phyloP scores from a whole-genome alignment of 106 monocot species.

The Dioscorea zingiberensis region DNA sequence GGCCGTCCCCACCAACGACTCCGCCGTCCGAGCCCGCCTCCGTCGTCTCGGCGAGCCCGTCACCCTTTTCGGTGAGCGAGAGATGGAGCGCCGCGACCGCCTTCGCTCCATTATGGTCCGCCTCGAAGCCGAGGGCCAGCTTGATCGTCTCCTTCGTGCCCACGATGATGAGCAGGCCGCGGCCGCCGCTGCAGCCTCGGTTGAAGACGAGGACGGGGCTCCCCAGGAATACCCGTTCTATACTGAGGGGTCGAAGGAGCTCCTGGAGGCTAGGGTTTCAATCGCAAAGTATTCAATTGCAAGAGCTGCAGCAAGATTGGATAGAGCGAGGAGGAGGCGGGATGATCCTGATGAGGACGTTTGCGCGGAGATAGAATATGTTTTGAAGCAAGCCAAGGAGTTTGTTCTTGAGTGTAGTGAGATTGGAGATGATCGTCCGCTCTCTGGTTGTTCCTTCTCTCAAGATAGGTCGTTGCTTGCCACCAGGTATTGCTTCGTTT shows the following conservation, averaged over 20 bases:
- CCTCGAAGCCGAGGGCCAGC: conserved; percentile 75
- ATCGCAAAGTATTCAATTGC: conserved; percentile 61
- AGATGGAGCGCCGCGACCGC: conserved; percentile 97
- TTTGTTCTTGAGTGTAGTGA: conserved; percentile 78
- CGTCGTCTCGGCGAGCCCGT: conserved; percentile 90
- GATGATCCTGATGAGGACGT: conserved; percentile 94
- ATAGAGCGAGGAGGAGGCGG: conserved; percentile 71
- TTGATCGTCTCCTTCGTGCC: conserved; percentile 53
- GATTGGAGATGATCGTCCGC: conserved; percentile 88
- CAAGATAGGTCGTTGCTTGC: conserved; percentile 62
- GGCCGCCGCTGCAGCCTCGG: conserved; percentile 11
- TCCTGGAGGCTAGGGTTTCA: conserved; percentile 47
- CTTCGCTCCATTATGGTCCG: conserved; percentile 71
- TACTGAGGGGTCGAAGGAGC: conserved; percentile 72
- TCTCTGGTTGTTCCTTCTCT: conserved; percentile 86
- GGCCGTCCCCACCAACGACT: conserved; percentile 96
- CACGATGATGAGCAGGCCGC: conserved; percentile 57
- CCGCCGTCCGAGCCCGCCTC: conserved; percentile 77
- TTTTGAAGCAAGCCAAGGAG: conserved; percentile 42
- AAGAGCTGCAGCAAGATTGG: conserved; percentile 51
- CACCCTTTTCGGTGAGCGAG: conserved; percentile 95
- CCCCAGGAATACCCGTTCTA: conserved; percentile 72
- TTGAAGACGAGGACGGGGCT: conserved; percentile 33
- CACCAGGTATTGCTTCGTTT: conserved; percentile 47
- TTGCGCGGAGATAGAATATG: conserved; percentile 62